Base-by-base conservation (phyloP, 202 grass and related monocot species). In the Dendrocalamus latiflorus region DNA sequence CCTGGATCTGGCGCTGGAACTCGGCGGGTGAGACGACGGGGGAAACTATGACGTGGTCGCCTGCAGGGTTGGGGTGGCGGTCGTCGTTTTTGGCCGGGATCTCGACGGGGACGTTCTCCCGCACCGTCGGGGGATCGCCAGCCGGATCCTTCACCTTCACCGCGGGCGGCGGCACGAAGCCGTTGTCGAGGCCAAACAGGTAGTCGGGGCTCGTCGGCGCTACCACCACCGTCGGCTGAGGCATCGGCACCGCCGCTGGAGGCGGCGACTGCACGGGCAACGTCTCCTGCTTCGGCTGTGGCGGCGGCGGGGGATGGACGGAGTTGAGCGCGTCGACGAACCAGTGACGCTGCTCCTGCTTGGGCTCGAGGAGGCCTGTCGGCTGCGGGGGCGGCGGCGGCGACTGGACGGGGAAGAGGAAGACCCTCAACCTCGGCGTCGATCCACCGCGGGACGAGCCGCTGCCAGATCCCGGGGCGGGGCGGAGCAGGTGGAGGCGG, bases 141-240 rank as follows among this genome's bases (percentile, higher is more conserved):
- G 75, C 79, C 18, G 89, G 85, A 65, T 96, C 89, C 80, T 85
- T 91, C 6, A 94, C 91, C 88, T 96, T 99, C 9, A 94, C 87
- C 15, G 91, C 91, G 0, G 93, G 93, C 2, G 93, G 93, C 18
- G 87, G 93, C 17, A 96, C 81, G 75, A 94, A 99, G 60, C 89
- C 81, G 58, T 84, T 86, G 74, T 99, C 96, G 56, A 99, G 63
- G 47, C 89, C 91, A 58, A 93, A 99, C 5, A 99, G 89, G 83
- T 76, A 91, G 83, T 99, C 96, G 11, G 88, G 96, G 54, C 87
- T 68, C 15, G 66, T 11, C 22, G 63, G 59, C 26, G 65, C 26
- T 1, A 71, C 53, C 24, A 56, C 37, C 62, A 80, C 30, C 0
- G 77, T 24, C 4, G 72, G 20, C 25, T 49, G 81, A 13, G 82